A percentile compares a stretch with the other conserved stretches of the same genome.
Conservation (phyloP, 1,139 yeast species). For the Yamadazyma spencermartinsiae region DNA sequence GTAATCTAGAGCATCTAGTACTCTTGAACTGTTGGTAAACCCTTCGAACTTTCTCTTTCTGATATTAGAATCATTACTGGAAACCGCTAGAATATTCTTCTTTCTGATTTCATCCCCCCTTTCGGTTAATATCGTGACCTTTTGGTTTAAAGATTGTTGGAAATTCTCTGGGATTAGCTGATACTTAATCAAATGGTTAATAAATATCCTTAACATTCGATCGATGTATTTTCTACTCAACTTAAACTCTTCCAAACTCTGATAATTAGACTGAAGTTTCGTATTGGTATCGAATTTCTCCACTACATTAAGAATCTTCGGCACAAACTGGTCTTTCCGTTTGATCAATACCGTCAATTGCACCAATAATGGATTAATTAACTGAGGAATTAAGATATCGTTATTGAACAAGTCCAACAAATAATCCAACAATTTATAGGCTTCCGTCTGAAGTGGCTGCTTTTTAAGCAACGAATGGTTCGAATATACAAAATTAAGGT, state of each 20-base stretch:
- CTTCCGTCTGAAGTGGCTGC: slow-evolving; percentile 64
- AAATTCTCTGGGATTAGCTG: slow-evolving; percentile 35
- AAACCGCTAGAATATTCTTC: slow-evolving; percentile 34
- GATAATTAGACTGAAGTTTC: slow-evolving; percentile 48
- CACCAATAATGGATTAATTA: slow-evolving; percentile 58
- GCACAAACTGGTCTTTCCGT: slow-evolving; percentile 55
- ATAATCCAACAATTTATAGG: slow-evolving; percentile 65
- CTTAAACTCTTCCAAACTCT: slow-evolving; percentile 44
- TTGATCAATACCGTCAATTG: slow-evolving; percentile 50
- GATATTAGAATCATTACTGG: slow-evolving; percentile 30
- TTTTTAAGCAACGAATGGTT: slow-evolving; percentile 68
- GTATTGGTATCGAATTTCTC: slow-evolving; percentile 38
- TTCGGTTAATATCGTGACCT: slow-evolving; percentile 29
- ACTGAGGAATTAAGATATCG: slow-evolving; percentile 55
- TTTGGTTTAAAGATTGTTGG: slow-evolving; percentile 30
- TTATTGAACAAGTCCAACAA: slow-evolving; percentile 56
- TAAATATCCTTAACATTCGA: slow-evolving; percentile 37
- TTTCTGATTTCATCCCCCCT: slow-evolving; percentile 46
- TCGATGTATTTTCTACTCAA: slow-evolving; percentile 44
- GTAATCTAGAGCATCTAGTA: slow-evolving; percentile 34
- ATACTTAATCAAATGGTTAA: slow-evolving; percentile 36
- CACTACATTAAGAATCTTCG: slow-evolving; percentile 42
- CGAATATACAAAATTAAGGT: slow-evolving; percentile 58
- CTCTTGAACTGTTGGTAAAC: slow-evolving; percentile 30
- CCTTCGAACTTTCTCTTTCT: slow-evolving; percentile 44